A percentile compares a stretch with the other conserved stretches of the same genome.
Evolutionary conservation across 108 stramenopile genomes (phyloP).

Genomic region (Cyclotella sp.): DNA sequence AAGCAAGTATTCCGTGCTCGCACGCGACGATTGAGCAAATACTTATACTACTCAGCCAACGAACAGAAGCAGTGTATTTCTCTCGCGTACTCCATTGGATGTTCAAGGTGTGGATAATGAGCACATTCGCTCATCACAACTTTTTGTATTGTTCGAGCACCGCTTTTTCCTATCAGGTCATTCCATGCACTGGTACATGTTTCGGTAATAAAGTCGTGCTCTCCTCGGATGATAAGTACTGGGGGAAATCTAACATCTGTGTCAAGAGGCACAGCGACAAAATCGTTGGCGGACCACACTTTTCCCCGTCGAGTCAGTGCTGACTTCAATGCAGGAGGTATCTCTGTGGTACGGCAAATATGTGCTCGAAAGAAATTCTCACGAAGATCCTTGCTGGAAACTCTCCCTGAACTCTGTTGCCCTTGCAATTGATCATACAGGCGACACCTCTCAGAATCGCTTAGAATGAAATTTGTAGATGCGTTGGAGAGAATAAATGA

Average conservation of each 20-base stretch:
- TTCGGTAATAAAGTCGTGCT: conserved; percentile 53
- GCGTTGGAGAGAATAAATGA: conserved; percentile 49
- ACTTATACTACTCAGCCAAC: conserved; percentile 2
- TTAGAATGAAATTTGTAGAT: conserved; percentile 43
- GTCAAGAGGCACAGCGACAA: conserved; percentile 13
- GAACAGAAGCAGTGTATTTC: conserved; percentile 23
- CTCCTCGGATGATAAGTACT: conserved; percentile 38
- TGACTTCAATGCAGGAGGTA: conserved; percentile 28
- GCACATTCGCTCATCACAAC: conserved; percentile 40
- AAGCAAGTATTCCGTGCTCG: too few species aligned
- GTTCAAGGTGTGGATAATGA: conserved; percentile 52
- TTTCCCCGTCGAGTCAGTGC: conserved; percentile 40
- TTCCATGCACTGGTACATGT: conserved; percentile 43
- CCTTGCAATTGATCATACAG: conserved; percentile 25
- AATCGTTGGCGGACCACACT: conserved; percentile 45
- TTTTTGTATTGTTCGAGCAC: conserved; percentile 1
- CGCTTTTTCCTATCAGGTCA: conserved; percentile 2
- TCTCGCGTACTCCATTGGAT: conserved; percentile 19
- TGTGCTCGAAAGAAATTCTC: conserved; percentile 33
- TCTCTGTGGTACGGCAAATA: conserved; percentile 28
- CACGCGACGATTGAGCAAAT: neutral
- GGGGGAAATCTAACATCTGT: conserved; percentile 29
- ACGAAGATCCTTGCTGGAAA: neutral
- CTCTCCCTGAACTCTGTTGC: neutral
- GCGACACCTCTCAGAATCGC: conserved; percentile 30